These are phyloP conservation scores for Ophiocordyceps polyrhachis-furcata DNA, from an alignment of 2,329 filamentous ascomycete genomes.

Conservation along the genomic window DNA sequence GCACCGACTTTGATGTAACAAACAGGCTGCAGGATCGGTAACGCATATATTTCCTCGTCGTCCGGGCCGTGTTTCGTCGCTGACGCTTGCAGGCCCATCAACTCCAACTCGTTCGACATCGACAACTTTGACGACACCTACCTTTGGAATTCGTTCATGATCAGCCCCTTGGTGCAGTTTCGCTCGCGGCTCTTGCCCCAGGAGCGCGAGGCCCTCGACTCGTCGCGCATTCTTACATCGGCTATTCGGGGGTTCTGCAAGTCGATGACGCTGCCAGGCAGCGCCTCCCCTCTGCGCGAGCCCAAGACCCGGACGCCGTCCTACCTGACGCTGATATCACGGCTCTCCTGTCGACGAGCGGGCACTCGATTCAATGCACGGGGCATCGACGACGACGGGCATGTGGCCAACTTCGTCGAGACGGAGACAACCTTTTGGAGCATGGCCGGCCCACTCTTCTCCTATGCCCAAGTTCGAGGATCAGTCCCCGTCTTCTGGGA, in stretches of 20 bases:
- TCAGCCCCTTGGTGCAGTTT: slow-evolving; percentile 78
- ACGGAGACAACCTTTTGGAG: slow-evolving; percentile 87
- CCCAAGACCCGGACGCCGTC: slow-evolving; percentile 57
- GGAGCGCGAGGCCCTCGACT: slow-evolving; percentile 66
- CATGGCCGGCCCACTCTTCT: slow-evolving; percentile 62
- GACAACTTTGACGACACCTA: slow-evolving; percentile 86
- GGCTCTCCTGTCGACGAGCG: slow-evolving; percentile 75
- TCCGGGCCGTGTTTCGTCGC: slow-evolving; percentile 1
- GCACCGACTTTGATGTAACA: slow-evolving; percentile 92
- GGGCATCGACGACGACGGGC: slow-evolving; percentile 91
- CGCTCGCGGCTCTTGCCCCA: slow-evolving; percentile 58
- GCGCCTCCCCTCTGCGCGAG: slow-evolving; percentile 49
- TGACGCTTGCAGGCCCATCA: slow-evolving; percentile 38
- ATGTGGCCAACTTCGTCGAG: slow-evolving; percentile 98
- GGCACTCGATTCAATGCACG: slow-evolving; percentile 94
- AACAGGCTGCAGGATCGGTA: slow-evolving; percentile 79
- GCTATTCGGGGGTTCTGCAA: slow-evolving; percentile 86
- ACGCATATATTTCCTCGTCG: slow-evolving; percentile 1
- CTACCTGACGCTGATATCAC: slow-evolving; percentile 73
- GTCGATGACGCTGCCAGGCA: slow-evolving; percentile 68
- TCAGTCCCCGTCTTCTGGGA: slow-evolving; percentile 98
- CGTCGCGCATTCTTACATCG: slow-evolving; percentile 73
- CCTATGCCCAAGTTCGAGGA: slow-evolving; percentile 80
- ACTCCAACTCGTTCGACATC: slow-evolving; percentile 66
- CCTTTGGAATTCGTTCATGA: slow-evolving; percentile 98